phyloP scores from a whole-genome alignment of 371 early-diverging fungal genomes.

The Syncephalastrum contaminatum region DNA sequence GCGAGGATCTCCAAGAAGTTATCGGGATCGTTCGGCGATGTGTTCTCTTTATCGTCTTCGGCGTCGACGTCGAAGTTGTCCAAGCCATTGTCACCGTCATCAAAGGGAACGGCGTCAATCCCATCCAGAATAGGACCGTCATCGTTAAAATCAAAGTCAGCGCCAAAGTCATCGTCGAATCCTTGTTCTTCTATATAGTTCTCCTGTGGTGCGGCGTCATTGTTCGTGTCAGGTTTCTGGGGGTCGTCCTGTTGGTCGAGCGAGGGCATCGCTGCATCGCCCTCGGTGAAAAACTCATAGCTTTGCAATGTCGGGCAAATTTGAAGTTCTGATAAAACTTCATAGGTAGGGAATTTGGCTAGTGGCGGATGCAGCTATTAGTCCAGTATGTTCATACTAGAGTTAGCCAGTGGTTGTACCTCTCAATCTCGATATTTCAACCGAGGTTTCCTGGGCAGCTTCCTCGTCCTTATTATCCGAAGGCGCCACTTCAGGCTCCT shows the following conservation, averaged over 20 bases:
- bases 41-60: slow-evolving; percentile 14
- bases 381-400: not conserved
- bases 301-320: slow-evolving; percentile 70
- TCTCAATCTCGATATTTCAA: slow-evolving; percentile 29
- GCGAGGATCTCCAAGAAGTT: slow-evolving; percentile 40
- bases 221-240: slow-evolving; percentile 11
- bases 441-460: slow-evolving; percentile 2
- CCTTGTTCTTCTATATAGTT: slow-evolving; percentile 15
- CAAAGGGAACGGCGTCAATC: slow-evolving; percentile 12
- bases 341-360: slow-evolving; percentile 57
- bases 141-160: slow-evolving; percentile 16
- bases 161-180: slow-evolving; percentile 18
- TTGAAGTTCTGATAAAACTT: slow-evolving; percentile 43
- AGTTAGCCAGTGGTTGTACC: slow-evolving; percentile 3
- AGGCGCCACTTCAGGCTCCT: not conserved
- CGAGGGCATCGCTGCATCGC: slow-evolving; percentile 36
- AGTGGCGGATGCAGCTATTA: not conserved
- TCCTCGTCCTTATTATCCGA: not conserved
- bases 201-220: slow-evolving; percentile 14
- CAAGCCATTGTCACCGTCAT: slow-evolving; percentile 15
- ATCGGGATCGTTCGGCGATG: slow-evolving; percentile 3
- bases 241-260: slow-evolving; percentile 12
- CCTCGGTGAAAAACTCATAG: slow-evolving; percentile 57
- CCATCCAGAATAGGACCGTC: slow-evolving; percentile 18
- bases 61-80: slow-evolving; percentile 26